These are phyloP conservation scores for Tephrocybe sp. DNA, from an alignment of 768 basidiomycete species.

Conservation along the genomic window DNA sequence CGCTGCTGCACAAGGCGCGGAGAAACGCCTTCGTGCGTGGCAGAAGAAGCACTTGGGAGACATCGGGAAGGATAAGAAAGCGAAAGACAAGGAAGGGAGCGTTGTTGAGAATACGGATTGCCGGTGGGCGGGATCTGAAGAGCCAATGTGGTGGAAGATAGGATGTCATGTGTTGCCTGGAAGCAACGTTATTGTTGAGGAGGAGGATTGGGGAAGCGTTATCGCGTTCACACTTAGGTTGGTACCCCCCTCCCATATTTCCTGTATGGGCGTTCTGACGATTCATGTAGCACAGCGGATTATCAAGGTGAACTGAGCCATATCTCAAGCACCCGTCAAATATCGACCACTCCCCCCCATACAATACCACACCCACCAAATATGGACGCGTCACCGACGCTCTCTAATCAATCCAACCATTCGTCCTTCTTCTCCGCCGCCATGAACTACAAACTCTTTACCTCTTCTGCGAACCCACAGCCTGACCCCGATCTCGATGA, in stretches of 20 bases:
- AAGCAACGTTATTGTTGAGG: slow-evolving; percentile 62
- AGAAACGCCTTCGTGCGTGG: slow-evolving; percentile 59
- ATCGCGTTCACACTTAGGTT: slow-evolving; percentile 77
- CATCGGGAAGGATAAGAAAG: background rate
- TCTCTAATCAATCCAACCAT: slow-evolving; percentile 25
- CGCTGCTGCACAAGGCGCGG: slow-evolving; percentile 50
- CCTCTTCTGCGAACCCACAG: slow-evolving; percentile 34
- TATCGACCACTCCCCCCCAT: slow-evolving; percentile 11
- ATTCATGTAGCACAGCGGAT: slow-evolving; percentile 62
- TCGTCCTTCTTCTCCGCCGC: slow-evolving; percentile 52
- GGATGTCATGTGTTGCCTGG: slow-evolving; percentile 67
- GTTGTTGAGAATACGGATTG: slow-evolving; percentile 24
- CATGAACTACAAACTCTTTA: slow-evolving; percentile 50
- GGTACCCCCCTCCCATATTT: slow-evolving; percentile 16
- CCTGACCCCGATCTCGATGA: slow-evolving; percentile 65
- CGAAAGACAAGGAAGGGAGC: slow-evolving; percentile 8
- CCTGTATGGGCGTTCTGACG: too few relatives aligned
- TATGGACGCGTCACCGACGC: slow-evolving; percentile 5
- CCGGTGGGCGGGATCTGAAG: slow-evolving; percentile 22
- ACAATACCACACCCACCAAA: background rate
- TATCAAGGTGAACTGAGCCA: slow-evolving; percentile 51
- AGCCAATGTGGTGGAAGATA: slow-evolving; percentile 67
- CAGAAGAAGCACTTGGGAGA: slow-evolving; percentile 56
- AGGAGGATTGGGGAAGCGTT: slow-evolving; percentile 77
- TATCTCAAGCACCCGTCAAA: slow-evolving; percentile 28